Evolutionary conservation across 1,139 yeast genomes (phyloP), one percentile per base, ranked within the genome.

Genomic region (Pichia sorboxylosa): DNA sequence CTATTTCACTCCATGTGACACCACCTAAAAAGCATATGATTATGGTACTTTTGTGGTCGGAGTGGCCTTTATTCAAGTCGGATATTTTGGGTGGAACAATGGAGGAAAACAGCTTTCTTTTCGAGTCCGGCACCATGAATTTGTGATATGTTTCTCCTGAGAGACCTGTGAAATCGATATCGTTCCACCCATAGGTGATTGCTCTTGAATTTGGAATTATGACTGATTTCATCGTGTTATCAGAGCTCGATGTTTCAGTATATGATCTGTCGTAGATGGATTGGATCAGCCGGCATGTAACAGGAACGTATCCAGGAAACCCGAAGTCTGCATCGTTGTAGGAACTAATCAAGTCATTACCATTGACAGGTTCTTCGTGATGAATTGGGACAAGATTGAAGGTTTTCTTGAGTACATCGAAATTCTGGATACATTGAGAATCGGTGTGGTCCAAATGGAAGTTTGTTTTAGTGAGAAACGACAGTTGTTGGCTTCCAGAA

Each of bases 1-100:
- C 66, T 10, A 82, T 59, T 51, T 83, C 94, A 11, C 84, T 69
- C 48, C 79, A 68, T 1, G 94, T 80, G n/a, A 82, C 59, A 0
- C 94, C 94, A 7, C 94, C 94, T 26, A 83, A 52, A 35, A 69
- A 48, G 20, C 63, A 63, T 4, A 71, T 57, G 20, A 80, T 57
- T 23, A 78, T 64, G 32, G 69, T 69, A 48, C 63, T 61, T 21
- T 52, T 57, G 13, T 8, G n/a, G 8, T 31, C 23, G 48, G 63
- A 61, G 19, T 52, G 57, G 16, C 29, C 24, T 57, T 40, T 43
- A 51, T 41, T 43, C 46, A 37, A 35, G 3, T 51, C 48, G 18
- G 50, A 43, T 14, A 46, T 25, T 28, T 45, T 49, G 15, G 47
- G 48, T 9, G 52, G 48, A 17, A 33, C 47, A 15, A 44, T 35